Evolutionary conservation across 768 basidiomycete genomes (phyloP).

Genomic region (Xerocomus spinulosus): DNA sequence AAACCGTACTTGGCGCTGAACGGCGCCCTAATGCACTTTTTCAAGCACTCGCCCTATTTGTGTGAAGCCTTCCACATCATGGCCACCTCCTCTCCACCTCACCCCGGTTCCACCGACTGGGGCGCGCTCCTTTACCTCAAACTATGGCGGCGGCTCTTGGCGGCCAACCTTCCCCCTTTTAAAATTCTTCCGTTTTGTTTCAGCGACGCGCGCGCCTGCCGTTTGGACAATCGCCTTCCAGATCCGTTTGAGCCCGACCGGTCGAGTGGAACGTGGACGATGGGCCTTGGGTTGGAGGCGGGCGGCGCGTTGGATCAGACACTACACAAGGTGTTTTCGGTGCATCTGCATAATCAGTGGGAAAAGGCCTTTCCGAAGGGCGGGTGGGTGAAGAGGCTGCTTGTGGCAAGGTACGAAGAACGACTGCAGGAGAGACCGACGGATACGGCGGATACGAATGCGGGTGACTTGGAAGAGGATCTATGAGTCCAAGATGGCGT

Average conservation of each 20-base stretch:
- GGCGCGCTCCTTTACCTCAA: constrained; percentile 88
- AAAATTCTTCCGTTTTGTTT: constrained; percentile 95
- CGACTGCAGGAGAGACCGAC: constrained; percentile 18
- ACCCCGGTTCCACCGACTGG: constrained; percentile 85
- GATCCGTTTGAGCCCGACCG: constrained; percentile 75
- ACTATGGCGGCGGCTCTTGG: constrained; percentile 81
- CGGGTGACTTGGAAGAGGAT: background rate
- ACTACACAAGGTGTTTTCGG: constrained; percentile 70
- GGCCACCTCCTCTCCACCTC: constrained; percentile 66
- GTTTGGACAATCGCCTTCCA: constrained; percentile 89
- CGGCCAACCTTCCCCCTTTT: constrained; percentile 73
- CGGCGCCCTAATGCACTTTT: constrained; percentile 94
- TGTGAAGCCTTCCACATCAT: constrained; percentile 96
- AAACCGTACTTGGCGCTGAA: constrained; percentile 78
- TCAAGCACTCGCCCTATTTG: constrained; percentile 86
- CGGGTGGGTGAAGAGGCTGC: constrained; percentile 84
- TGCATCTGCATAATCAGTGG: constrained; percentile 98
- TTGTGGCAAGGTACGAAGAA: constrained; percentile 61
- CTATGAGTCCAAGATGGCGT: background rate
- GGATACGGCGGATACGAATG: no score
- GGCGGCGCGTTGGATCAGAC: constrained; percentile 61
- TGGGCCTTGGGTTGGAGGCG: constrained; percentile 54
- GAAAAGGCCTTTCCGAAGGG: constrained; percentile 73
- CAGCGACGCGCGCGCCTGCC: constrained; percentile 84
- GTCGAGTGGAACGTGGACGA: constrained; percentile 58